Conservation (phyloP, 164 flowering plant genomes). For the Warburgia ugandensis region DNA sequence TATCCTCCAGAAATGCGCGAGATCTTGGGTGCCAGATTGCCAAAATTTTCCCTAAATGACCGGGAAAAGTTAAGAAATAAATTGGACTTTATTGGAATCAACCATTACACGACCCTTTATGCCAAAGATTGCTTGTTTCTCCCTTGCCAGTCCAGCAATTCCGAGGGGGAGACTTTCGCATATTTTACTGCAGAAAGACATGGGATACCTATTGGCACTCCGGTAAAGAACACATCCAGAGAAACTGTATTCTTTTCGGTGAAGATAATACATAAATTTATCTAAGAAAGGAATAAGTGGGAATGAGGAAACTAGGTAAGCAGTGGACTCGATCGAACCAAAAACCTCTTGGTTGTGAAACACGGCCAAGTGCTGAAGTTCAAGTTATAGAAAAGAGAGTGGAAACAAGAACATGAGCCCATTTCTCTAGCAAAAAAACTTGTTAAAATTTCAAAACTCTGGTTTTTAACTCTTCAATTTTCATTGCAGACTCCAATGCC, state of each 20-base stretch:
- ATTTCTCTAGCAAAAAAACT: too few species aligned
- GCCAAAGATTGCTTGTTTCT: slow-evolving; percentile 19
- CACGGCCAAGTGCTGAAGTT: too few species aligned
- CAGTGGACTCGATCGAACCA: too few species aligned
- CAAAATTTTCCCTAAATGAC: slow-evolving; percentile 22
- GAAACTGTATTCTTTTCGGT: too few species aligned
- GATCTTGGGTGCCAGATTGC: slow-evolving; percentile 17
- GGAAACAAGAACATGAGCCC: too few species aligned
- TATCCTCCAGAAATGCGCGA: slow-evolving; percentile 35
- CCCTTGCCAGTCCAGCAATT: background rate
- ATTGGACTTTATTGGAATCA: slow-evolving; percentile 34
- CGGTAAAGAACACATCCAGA: slow-evolving; percentile 5
- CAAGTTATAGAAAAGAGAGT: too few species aligned
- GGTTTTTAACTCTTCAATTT: background rate
- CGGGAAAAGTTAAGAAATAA: slow-evolving; percentile 13
- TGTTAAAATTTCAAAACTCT: too few species aligned
- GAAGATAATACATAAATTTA: background rate
- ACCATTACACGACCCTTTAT: slow-evolving; percentile 9
- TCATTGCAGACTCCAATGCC: slow-evolving; percentile 10
- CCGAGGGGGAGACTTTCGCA: background rate
- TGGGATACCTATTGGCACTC: slow-evolving; percentile 15
- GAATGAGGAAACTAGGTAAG: too few species aligned
- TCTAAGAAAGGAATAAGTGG: too few species aligned
- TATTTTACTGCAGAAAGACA: slow-evolving; percentile 5
- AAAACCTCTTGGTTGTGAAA: too few species aligned